Conservation (phyloP, 2,329 filamentous ascomycete genomes). For the Mycosphaerelloides madeirae region DNA sequence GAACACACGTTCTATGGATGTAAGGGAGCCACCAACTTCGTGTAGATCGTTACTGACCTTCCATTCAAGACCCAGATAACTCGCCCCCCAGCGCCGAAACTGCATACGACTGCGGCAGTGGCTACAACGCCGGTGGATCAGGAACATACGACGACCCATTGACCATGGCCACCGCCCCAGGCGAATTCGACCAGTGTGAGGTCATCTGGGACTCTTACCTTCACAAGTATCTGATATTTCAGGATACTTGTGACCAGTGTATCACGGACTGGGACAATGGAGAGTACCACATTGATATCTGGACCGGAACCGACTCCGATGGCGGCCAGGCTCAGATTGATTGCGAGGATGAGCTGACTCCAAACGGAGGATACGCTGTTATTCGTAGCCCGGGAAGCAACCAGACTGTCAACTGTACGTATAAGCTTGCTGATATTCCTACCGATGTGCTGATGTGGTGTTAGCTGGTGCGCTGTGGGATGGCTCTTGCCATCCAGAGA, state of each 20-base stretch:
- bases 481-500: slow-evolving; percentile 7
- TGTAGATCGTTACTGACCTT: background rate
- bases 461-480: too few relatives aligned
- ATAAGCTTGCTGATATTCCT: slow-evolving; percentile 1
- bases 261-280: slow-evolving; percentile 21
- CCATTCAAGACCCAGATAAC: slow-evolving; percentile 22
- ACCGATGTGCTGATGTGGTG: background rate
- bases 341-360: slow-evolving; percentile 26
- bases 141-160: slow-evolving; percentile 42
- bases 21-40: background rate
- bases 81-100: slow-evolving; percentile 22
- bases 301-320: slow-evolving; percentile 16
- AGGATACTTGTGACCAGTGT: slow-evolving; percentile 36
- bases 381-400: slow-evolving; percentile 1
- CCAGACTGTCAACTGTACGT: slow-evolving; percentile 6
- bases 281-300: slow-evolving; percentile 22
- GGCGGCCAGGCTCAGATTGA: slow-evolving; percentile 23
- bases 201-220: slow-evolving; percentile 44
- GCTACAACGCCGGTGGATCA: slow-evolving; percentile 37
- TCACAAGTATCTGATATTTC: slow-evolving; percentile 41
- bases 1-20: slow-evolving; percentile 27
- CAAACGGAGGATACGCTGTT: slow-evolving; percentile 7
- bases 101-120: slow-evolving; percentile 28
- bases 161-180: slow-evolving; percentile 41
- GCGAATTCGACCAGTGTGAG: slow-evolving; percentile 41